Evolutionary conservation across 2,329 filamentous ascomycete genomes (phyloP).

Genomic region (Thielaviopsis musarum): DNA sequence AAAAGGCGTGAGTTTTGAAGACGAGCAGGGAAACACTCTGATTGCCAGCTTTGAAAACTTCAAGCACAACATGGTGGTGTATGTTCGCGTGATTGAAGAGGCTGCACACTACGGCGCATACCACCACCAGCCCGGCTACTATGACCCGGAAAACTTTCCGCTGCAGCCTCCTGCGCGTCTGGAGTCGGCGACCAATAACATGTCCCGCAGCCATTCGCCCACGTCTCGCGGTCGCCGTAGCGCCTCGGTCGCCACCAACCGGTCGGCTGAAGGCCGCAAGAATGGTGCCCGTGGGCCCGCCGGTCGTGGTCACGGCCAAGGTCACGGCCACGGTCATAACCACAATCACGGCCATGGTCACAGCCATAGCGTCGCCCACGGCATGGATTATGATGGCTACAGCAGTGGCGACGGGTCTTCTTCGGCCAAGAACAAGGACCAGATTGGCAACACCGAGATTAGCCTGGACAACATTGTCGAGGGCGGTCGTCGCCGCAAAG

Average conservation of each 20-base stretch:
- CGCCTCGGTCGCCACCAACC: constrained; percentile 45
- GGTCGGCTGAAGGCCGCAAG: constrained; percentile 37
- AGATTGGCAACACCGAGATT: constrained; percentile 87
- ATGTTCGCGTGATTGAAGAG: constrained; percentile 68
- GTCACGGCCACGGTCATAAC: too few relatives aligned
- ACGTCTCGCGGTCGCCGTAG: constrained; percentile 53
- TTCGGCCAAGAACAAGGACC: constrained; percentile 63
- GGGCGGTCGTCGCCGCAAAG: constrained; percentile 83
- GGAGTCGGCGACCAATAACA: constrained; percentile 30
- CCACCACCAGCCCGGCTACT: constrained; percentile 19
- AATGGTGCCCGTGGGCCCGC: constrained; percentile 36
- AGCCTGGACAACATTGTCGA: constrained; percentile 97
- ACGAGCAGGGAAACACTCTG: constrained; percentile 71
- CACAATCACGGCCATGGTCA: constrained; percentile 24
- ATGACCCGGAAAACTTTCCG: constrained; percentile 36
- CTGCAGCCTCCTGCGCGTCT: constrained; percentile 32
- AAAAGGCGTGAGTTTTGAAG: constrained; percentile 87
- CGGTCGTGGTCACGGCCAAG: constrained; percentile 28
- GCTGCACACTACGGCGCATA: constrained; percentile 9
- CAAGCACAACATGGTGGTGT: constrained; percentile 77
- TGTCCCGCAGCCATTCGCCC: constrained; percentile 59
- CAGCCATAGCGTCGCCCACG: constrained; percentile 24
- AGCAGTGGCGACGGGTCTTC: constrained; percentile 76
- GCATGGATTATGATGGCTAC: constrained; percentile 58
- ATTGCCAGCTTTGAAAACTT: constrained; percentile 97